Conservation (phyloP, 257 asterid species). For the Gentiana straminea region DNA sequence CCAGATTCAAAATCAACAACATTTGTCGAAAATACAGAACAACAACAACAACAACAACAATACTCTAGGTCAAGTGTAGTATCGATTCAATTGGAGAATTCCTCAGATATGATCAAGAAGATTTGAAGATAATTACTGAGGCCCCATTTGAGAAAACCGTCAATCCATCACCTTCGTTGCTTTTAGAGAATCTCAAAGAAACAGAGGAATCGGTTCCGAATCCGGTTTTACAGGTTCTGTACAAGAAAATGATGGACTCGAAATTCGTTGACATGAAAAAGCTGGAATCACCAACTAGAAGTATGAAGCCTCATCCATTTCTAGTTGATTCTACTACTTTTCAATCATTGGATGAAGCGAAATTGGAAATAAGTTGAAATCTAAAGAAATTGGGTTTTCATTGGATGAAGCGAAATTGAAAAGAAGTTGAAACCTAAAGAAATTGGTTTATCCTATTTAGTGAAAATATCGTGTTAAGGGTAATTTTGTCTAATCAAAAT, state of each 20-base stretch:
- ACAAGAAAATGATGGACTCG: constrained; percentile 54
- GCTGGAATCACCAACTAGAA: constrained; percentile 50
- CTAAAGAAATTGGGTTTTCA: too few relatives aligned
- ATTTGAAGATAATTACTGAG: constrained; percentile 3
- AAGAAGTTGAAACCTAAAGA: too few relatives aligned
- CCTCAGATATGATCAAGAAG: constrained; percentile 10
- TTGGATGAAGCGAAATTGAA: too few relatives aligned
- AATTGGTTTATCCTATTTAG: too few relatives aligned
- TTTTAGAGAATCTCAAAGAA: neutral
- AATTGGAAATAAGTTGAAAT: too few relatives aligned
- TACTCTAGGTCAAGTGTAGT: constrained; percentile 27
- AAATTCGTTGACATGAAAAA: constrained; percentile 66
- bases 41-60: neutral
- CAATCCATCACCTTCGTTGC: constrained; percentile 10
- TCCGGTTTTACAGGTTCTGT: constrained; percentile 57
- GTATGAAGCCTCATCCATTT: constrained; percentile 17
- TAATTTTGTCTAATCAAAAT: too few relatives aligned
- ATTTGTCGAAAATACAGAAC: constrained; percentile 25
- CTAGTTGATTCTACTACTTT: constrained; percentile 17
- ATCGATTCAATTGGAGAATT: constrained; percentile 12
- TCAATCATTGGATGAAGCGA: constrained; percentile 30
- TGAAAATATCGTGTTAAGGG: too few relatives aligned
- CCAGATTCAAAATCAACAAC: constrained; percentile 24
- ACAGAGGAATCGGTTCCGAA: constrained; percentile 27
- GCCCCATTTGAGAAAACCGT: constrained; percentile 13